Percentiles rank a stretch among this genome's conserved stretches.
Evolutionary conservation across 163 green algal species (phyloP).

Genomic region (Chloromonas sp.): DNA sequence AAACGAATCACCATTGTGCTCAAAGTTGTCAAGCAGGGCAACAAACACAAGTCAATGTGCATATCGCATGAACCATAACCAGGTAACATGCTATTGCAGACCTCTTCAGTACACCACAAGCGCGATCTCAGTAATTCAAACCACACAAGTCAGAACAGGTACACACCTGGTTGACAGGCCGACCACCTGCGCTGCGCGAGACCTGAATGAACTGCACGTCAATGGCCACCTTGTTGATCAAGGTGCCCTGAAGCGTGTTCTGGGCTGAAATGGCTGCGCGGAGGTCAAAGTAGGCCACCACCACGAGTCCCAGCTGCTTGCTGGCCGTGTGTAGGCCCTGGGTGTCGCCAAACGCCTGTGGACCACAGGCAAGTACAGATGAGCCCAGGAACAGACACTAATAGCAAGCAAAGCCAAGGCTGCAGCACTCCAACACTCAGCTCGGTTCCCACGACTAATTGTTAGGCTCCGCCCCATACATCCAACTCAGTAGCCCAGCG

Average conservation of each 20-base stretch:
- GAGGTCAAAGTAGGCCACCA: slow-evolving; percentile 87
- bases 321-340: slow-evolving; percentile 73
- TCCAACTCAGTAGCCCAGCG: too few relatives aligned
- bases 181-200: slow-evolving; percentile 1
- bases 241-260: slow-evolving; percentile 48
- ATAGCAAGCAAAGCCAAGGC: too few relatives aligned
- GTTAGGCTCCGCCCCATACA: too few relatives aligned
- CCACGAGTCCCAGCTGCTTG: slow-evolving; percentile 76
- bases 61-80: too few relatives aligned
- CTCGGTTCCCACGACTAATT: too few relatives aligned
- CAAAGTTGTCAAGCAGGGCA: background rate
- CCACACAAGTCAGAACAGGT: background rate
- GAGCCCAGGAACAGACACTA: too few relatives aligned
- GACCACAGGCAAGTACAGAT: background rate
- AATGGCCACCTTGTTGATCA: slow-evolving; percentile 8
- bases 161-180: slow-evolving; percentile 52
- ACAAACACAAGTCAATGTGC: too few relatives aligned
- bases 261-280: slow-evolving; percentile 62
- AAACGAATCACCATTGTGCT: background rate
- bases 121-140: too few relatives aligned
- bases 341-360: slow-evolving; percentile 76
- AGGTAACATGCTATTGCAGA: too few relatives aligned
- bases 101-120: too few relatives aligned
- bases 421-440: too few relatives aligned
- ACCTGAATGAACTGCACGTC: slow-evolving; percentile 12